A percentile compares a stretch with the other conserved stretches of the same genome.
phyloP scores from a whole-genome alignment of 768 basidiomycete genomes.

The Calocera cornea region DNA sequence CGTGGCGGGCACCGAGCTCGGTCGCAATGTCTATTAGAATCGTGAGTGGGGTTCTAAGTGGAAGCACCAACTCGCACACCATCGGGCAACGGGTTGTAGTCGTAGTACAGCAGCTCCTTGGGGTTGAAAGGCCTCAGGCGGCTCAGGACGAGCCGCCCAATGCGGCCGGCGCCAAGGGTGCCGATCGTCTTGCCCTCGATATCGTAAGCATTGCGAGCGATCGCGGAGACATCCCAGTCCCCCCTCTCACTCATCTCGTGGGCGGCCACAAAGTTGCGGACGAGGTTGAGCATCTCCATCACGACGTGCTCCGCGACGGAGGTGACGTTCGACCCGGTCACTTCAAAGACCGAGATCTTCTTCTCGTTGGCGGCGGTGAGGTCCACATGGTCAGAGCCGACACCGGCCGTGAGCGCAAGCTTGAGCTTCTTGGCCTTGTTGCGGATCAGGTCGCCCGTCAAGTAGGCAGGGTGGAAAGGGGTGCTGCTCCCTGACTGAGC shows the following conservation, averaged over 20 bases:
- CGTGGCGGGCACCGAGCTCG: constrained; percentile 54
- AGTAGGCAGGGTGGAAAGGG: constrained; percentile 76
- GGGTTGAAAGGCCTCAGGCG: constrained; percentile 69
- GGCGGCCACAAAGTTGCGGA: constrained; percentile 78
- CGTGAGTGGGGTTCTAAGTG: constrained; percentile 12
- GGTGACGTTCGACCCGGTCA: constrained; percentile 80
- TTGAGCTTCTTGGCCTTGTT: constrained; percentile 82
- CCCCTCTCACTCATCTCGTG: constrained; percentile 82
- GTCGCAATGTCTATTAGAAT: constrained; percentile 41
- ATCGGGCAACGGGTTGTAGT: constrained; percentile 59
- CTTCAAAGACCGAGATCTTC: constrained; percentile 69
- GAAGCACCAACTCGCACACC: constrained; percentile 24
- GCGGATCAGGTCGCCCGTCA: constrained; percentile 56
- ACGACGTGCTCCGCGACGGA: constrained; percentile 85
- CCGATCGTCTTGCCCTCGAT: constrained; percentile 85
- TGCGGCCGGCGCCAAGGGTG: constrained; percentile 65
- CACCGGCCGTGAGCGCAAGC: constrained; percentile 79
- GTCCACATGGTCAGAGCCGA: constrained; percentile 83
- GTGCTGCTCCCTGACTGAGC: constrained; percentile 42
- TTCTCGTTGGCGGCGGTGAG: constrained; percentile 74
- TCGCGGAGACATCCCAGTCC: constrained; percentile 74
- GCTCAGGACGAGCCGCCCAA: constrained; percentile 32
- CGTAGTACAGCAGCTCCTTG: constrained; percentile 85
- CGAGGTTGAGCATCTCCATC: constrained; percentile 81
- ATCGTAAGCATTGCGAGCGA: constrained; percentile 76